Conservation (phyloP, 1,284 basidiomycete species). For the Hemileia vastatrix region DNA sequence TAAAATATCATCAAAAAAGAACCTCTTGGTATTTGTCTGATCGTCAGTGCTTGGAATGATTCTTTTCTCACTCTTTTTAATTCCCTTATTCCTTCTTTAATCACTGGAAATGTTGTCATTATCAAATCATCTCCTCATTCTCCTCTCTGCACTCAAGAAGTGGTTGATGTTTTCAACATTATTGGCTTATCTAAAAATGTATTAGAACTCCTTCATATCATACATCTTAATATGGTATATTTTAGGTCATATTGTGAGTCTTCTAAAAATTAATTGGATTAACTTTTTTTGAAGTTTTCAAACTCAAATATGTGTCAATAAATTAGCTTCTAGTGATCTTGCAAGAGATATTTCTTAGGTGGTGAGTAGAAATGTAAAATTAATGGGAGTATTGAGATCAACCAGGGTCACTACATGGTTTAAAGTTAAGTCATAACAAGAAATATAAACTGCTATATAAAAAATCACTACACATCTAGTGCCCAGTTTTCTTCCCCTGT, state of each 20-base stretch:
- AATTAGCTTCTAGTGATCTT: constrained; percentile 45
- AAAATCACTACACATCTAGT: too few species aligned
- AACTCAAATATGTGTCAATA: constrained; percentile 46
- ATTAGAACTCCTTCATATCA: constrained; percentile 69
- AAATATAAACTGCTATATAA: too few species aligned
- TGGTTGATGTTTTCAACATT: constrained; percentile 57
- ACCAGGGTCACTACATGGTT: too few species aligned
- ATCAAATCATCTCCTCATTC: constrained; percentile 93
- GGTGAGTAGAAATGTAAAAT: too few species aligned
- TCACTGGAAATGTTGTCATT: constrained; percentile 77
- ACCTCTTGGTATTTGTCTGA: constrained; percentile 72
- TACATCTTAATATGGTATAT: constrained; percentile 58
- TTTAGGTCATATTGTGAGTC: constrained; percentile 56
- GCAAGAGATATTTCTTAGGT: constrained; percentile 57
- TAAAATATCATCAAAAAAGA: constrained; percentile 67
- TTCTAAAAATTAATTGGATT: constrained; percentile 65
- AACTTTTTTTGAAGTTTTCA: constrained; percentile 77
- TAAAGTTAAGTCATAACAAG: too few species aligned
- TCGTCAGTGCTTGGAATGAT: constrained; percentile 81
- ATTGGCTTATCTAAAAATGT: constrained; percentile 69
- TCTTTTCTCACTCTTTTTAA: constrained; percentile 83
- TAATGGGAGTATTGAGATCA: too few species aligned
- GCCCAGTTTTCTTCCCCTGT: too few species aligned
- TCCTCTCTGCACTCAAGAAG: constrained; percentile 73
- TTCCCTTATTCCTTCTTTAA: constrained; percentile 72